Conservation (phyloP, 2,329 filamentous ascomycete genomes). For the Scopulariopsis brevicaulis region DNA sequence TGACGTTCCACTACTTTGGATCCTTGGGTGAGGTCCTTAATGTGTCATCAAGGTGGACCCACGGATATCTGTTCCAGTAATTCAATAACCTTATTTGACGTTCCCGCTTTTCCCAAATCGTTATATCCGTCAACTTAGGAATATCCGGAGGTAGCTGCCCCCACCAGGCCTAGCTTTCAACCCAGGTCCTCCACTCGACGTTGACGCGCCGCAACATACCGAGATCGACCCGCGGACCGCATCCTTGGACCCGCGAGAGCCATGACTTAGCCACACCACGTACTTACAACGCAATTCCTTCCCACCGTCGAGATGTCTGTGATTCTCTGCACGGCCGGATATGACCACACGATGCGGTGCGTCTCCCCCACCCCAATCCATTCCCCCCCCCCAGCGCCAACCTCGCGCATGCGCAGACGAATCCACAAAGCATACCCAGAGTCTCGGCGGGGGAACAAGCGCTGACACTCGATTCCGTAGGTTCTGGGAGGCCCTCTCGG, state of each 20-base stretch:
- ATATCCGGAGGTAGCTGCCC: background rate
- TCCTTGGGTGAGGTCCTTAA: too few species aligned
- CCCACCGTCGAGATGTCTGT: constrained; percentile 35
- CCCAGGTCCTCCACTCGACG: background rate
- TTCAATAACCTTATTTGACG: too few species aligned
- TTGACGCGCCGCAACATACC: background rate
- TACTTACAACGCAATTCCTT: background rate
- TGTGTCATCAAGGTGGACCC: too few species aligned
- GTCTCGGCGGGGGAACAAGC: background rate
- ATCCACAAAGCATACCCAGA: background rate
- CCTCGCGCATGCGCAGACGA: background rate
- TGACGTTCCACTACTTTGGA: too few species aligned
- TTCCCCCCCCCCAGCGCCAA: background rate
- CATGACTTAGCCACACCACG: background rate
- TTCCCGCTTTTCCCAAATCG: too few species aligned
- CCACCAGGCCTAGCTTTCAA: background rate
- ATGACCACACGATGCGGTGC: constrained; percentile 52
- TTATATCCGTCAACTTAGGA: too few species aligned
- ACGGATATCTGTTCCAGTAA: too few species aligned
- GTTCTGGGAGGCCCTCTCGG: constrained; percentile 97
- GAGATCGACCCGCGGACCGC: background rate
- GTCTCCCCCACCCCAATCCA: constrained; percentile 2
- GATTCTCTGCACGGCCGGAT: constrained; percentile 52
- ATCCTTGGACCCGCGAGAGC: background rate
- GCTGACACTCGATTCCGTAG: constrained; percentile 28